Percentiles rank a stretch among this genome's conserved stretches.
These are phyloP conservation scores for Pseudonectria foliicola DNA, from an alignment of 2,329 filamentous ascomycete species.

Conservation along the genomic window DNA sequence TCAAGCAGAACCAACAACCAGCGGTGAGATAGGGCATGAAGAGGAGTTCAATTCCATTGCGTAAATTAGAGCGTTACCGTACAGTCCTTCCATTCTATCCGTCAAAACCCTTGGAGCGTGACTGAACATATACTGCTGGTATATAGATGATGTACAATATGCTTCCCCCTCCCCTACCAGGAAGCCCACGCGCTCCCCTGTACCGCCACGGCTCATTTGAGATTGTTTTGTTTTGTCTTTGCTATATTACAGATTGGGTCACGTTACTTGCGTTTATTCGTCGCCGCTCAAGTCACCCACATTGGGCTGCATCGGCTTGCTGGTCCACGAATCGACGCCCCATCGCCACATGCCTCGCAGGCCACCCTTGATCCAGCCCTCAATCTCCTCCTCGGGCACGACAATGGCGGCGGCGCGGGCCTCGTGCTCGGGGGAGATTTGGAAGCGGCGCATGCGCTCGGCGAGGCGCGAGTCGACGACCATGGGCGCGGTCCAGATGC, in stretches of 20 bases:
- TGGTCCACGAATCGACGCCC: conserved; percentile 34
- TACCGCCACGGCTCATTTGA: too few relatives aligned
- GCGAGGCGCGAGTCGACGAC: conserved; percentile 70
- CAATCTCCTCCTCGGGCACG: conserved; percentile 60
- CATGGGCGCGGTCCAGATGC: conserved; percentile 68
- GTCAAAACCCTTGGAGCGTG: background rate
- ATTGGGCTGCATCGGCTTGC: conserved; percentile 34
- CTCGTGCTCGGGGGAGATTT: conserved; percentile 63
- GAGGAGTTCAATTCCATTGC: conserved; percentile 12
- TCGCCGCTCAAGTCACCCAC: conserved; percentile 34
- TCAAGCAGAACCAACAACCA: too few relatives aligned
- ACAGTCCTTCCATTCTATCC: conserved; percentile 13
- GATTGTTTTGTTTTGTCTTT: background rate
- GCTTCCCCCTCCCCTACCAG: conserved; percentile 7
- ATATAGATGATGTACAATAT: conserved; percentile 16
- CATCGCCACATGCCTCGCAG: conserved; percentile 47
- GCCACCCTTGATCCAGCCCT: conserved; percentile 60
- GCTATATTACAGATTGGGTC: conserved; percentile 13
- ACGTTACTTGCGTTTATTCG: conserved; percentile 12
- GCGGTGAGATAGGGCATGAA: conserved; percentile 6
- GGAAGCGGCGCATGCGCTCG: conserved; percentile 73
- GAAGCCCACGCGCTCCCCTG: background rate
- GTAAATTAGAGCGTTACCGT: conserved; percentile 11
- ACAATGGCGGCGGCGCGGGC: conserved; percentile 54
- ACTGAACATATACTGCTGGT: conserved; percentile 4